Base-by-base conservation (phyloP, 1,139 yeast species). In the Saccharomyces hybrid region DNA sequence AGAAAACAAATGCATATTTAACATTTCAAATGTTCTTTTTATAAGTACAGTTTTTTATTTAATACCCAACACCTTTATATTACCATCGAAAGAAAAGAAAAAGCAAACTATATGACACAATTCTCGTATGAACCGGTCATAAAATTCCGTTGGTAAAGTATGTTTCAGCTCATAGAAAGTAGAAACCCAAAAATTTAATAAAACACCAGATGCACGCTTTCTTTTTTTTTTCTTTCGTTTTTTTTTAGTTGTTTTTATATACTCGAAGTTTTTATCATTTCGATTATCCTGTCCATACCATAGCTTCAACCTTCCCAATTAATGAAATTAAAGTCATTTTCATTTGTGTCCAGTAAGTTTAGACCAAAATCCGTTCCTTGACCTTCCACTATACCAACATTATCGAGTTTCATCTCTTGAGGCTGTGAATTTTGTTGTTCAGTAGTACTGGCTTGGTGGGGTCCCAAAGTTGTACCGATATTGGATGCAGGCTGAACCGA, bases 281-380 rank as follows among this genome's bases (percentile, higher is more conserved):
- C 19, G 19, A 4, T 38, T 38, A 38, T 38, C 7, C 9, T 38
- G 19, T 19, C 7, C n/a, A 38, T 19, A 4, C 6, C 44, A 24
- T 9, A 24, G 7, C 44, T 16, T 38, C 26, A 38, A 19, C 44
- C 44, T 11, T 38, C 44, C 64, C 65, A 62, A 32, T 62, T 57
- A 53, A 65, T 55, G 44, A 63, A 61, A 49, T 63, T 62, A 55
- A 65, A 60, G 38, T 62, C 64, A 27, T 52, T 54, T 42, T 60
- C 60, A 50, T 56, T 57, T 9, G 55, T 57, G 28, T 61, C 65
- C 34, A 63, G 50, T 8, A 63, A 55, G 50, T 63, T 64, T 19
- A 62, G 46, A 34, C 62, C 58, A 52, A 60, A 61, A 12, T 46
- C 47, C 48, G 58, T 50, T 51, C 52, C 27, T 32, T 49, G 19